phyloP scores from a whole-genome alignment of 371 early-diverging fungal species.

The Blakeslea trispora region DNA sequence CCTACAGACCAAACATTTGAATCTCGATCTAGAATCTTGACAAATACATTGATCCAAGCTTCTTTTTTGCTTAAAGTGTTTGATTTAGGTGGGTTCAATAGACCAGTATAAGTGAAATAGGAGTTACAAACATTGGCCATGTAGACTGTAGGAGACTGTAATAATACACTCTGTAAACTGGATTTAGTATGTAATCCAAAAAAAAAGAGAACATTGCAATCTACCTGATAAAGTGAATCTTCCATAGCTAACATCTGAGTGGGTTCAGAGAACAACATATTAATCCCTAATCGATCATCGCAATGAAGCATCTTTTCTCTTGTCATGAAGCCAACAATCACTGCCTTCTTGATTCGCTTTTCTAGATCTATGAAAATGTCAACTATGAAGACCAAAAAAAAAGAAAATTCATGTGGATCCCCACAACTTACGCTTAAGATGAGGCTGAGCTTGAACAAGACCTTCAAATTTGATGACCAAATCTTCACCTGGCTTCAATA shows the following conservation, averaged over 20 bases:
- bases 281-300: constrained; percentile 29
- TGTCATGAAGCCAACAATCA: constrained; percentile 38
- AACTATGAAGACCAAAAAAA: not conserved
- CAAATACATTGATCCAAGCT: constrained; percentile 39
- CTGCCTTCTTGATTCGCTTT: constrained; percentile 22
- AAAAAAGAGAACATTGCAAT: no score
- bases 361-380: constrained; percentile 12
- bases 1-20: constrained; percentile 30
- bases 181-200: no score
- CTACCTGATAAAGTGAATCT: constrained; percentile 5
- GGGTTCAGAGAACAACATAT: constrained; percentile 41
- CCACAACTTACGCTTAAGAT: constrained; percentile 18
- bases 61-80: constrained; percentile 12
- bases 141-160: constrained; percentile 36
- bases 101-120: constrained; percentile 38
- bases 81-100: constrained; percentile 25
- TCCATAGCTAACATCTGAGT: constrained; percentile 14
- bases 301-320: constrained; percentile 30
- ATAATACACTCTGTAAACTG: constrained; percentile 20
- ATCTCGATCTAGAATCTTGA: constrained; percentile 26
- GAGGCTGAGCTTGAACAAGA: constrained; percentile 22
- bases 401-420: no score
- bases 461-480: constrained; percentile 43
- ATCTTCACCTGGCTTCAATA: constrained; percentile 27
- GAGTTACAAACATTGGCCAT: constrained; percentile 31